Conservation (phyloP, 495 filamentous ascomycete species). For the Penicillium roqueforti region DNA sequence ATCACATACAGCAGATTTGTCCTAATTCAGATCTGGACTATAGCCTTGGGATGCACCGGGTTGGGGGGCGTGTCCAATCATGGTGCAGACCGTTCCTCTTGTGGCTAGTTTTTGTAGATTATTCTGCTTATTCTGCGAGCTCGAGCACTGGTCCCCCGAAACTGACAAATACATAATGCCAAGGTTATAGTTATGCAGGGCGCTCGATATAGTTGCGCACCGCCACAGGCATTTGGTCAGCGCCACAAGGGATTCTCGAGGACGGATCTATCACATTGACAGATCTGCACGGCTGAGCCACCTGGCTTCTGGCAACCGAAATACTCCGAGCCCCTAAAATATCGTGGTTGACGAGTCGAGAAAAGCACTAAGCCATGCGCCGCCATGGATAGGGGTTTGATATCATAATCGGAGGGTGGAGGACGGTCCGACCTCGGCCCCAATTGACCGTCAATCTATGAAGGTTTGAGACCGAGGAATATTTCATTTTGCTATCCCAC, state of each 20-base stretch:
- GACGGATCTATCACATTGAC: conserved; percentile 22
- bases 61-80: conserved; percentile 8
- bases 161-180: conserved; percentile 18
- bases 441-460: not conserved
- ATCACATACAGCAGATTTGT: conserved; percentile 19
- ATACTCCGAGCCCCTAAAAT: conserved; percentile 12
- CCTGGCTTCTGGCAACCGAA: conserved; percentile 14
- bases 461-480: not conserved
- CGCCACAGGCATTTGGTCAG: conserved; percentile 2
- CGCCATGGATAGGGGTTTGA: not conserved
- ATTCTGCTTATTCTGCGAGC: not conserved
- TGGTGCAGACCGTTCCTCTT: conserved; percentile 12
- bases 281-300: conserved; percentile 16
- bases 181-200: not conserved
- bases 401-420: not conserved
- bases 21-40: conserved; percentile 24
- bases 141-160: not conserved
- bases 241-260: conserved; percentile 16
- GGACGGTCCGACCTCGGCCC: conserved; percentile 13
- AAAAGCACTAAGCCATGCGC: not conserved
- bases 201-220: conserved; percentile 2
- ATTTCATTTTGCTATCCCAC: not conserved
- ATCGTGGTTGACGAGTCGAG: conserved; percentile 8
- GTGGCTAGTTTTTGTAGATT: not conserved
- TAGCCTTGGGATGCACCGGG: conserved; percentile 15